phyloP scores from a whole-genome alignment of 306 rosid species.

The Ziziphus jujuba region DNA sequence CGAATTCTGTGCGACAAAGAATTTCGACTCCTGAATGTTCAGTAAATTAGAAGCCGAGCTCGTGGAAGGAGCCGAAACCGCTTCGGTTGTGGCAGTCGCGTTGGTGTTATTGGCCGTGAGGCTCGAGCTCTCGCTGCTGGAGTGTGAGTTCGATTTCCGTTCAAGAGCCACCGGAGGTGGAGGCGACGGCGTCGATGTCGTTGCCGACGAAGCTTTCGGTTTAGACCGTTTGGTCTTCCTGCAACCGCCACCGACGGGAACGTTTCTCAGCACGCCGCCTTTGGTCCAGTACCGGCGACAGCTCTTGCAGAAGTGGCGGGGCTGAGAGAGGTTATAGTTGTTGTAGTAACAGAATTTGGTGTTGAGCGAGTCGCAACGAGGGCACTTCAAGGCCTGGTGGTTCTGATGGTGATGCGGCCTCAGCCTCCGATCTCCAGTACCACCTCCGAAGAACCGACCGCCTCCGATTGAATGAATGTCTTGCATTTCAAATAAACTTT shows the following conservation, averaged over 20 bases:
- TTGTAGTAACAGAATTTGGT: slow-evolving; percentile 97
- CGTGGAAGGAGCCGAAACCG: slow-evolving; percentile 42
- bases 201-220: slow-evolving; percentile 24
- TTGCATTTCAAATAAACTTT: slow-evolving; percentile 60
- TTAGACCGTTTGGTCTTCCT: slow-evolving; percentile 90
- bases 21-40: slow-evolving; percentile 38
- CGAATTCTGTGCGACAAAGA: slow-evolving; percentile 20
- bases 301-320: slow-evolving; percentile 94
- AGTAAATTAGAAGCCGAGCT: slow-evolving; percentile 33
- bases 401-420: slow-evolving; percentile 50
- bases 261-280: slow-evolving; percentile 99
- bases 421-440: slow-evolving; percentile 52
- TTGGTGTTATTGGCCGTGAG: slow-evolving; percentile 45
- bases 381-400: slow-evolving; percentile 77
- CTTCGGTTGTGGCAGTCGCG: slow-evolving; percentile 38
- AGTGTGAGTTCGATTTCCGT: slow-evolving; percentile 60
- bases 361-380: slow-evolving; percentile 87
- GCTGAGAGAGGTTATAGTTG: slow-evolving; percentile 97
- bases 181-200: slow-evolving; percentile 5
- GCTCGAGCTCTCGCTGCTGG: slow-evolving; percentile 91
- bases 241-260: slow-evolving; percentile 95
- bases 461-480: slow-evolving; percentile 72
- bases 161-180: slow-evolving; percentile 28
- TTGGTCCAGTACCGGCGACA: slow-evolving; percentile 99
- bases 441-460: slow-evolving; percentile 48